These are phyloP conservation scores for Larix kaempferi DNA, from an alignment of 75 land plant species.

Conservation along the genomic window DNA sequence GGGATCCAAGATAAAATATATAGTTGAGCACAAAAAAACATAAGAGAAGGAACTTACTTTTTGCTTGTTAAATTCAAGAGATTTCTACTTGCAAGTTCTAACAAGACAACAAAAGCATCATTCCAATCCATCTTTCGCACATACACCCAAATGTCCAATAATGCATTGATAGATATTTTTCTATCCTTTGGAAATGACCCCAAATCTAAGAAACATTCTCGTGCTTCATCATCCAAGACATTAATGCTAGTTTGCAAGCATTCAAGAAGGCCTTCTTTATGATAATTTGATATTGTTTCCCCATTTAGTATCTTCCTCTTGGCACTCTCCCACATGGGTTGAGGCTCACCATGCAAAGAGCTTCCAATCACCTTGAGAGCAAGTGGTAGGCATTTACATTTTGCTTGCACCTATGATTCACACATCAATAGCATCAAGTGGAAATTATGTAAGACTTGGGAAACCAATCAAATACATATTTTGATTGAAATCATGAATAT, in stretches of 20 bases:
- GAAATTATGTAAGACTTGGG: background rate
- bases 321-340: slow-evolving; percentile 42
- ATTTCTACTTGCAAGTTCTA: slow-evolving; percentile 51
- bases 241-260: slow-evolving; percentile 40
- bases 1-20: background rate
- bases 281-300: slow-evolving; percentile 42
- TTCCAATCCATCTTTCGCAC: slow-evolving; percentile 40
- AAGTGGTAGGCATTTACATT: slow-evolving; percentile 60
- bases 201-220: slow-evolving; percentile 60
- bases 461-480: background rate
- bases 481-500: background rate
- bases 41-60: background rate
- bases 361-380: slow-evolving; percentile 68
- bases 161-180: slow-evolving; percentile 47
- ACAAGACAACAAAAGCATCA: slow-evolving; percentile 50
- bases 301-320: slow-evolving; percentile 36
- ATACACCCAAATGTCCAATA: slow-evolving; percentile 55
- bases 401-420: slow-evolving; percentile 28
- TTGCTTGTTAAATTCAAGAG: slow-evolving; percentile 45
- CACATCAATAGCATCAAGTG: background rate
- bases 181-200: slow-evolving; percentile 59
- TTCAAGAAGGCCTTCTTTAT: slow-evolving; percentile 39
- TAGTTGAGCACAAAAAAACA: background rate
- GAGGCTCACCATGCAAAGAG: slow-evolving; percentile 33
- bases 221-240: slow-evolving; percentile 19